These are phyloP conservation scores for Trichothecium roseum DNA, from an alignment of 2,329 filamentous ascomycete genomes.

Conservation along the genomic window DNA sequence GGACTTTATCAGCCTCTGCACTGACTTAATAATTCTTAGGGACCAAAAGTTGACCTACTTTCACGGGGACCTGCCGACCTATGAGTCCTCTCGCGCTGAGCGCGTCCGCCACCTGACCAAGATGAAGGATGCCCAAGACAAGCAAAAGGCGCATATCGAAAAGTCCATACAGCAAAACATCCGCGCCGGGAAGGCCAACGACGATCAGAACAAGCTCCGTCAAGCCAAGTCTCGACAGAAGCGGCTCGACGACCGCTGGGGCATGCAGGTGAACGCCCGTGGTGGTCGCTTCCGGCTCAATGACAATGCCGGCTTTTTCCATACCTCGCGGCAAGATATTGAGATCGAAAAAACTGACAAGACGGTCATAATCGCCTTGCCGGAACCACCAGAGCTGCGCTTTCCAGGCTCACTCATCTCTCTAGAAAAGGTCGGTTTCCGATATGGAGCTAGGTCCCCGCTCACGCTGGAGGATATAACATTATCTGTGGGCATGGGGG, in stretches of 20 bases:
- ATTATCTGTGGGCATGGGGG: conserved; percentile 61
- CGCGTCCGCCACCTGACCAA: conserved; percentile 57
- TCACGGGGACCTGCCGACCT: conserved; percentile 62
- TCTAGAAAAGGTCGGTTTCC: conserved; percentile 57
- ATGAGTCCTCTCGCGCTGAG: conserved; percentile 58
- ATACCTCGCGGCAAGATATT: conserved; percentile 52
- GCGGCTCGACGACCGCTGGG: conserved; percentile 74
- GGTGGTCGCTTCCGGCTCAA: conserved; percentile 76
- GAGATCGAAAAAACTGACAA: conserved; percentile 57
- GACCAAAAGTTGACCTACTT: conserved; percentile 65
- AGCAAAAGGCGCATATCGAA: conserved; percentile 71
- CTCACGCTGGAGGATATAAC: conserved; percentile 50
- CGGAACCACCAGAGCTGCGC: conserved; percentile 56
- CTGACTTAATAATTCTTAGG: conserved; percentile 65
- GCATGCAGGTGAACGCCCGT: conserved; percentile 59
- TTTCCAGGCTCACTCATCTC: conserved; percentile 67
- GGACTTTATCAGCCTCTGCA: conserved; percentile 67
- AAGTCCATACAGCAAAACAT: conserved; percentile 66
- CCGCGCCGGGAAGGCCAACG: conserved; percentile 63
- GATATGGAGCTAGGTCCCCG: conserved; percentile 36
- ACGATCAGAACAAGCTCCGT: conserved; percentile 78
- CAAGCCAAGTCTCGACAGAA: conserved; percentile 78
- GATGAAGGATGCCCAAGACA: conserved; percentile 76
- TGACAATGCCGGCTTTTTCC: conserved; percentile 55
- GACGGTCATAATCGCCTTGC: conserved; percentile 45